A percentile compares a stretch with the other conserved stretches of the same genome.
Conservation (phyloP, 495 filamentous ascomycete species). For the Daldinia grandis region DNA sequence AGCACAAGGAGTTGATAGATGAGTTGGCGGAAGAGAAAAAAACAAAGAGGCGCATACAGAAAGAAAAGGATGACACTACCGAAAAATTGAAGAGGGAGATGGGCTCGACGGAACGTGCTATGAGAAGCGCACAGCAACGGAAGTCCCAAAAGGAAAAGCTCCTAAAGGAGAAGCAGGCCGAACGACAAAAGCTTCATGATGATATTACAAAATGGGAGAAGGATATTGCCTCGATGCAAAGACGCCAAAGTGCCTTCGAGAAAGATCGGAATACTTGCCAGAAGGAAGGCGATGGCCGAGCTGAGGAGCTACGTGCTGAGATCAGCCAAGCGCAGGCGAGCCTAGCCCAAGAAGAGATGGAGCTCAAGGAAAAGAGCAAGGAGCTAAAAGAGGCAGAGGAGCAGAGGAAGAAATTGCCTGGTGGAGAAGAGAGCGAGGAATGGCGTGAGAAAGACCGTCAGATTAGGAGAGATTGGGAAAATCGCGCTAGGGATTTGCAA, state of each 20-base stretch:
- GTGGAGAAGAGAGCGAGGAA: slow-evolving; percentile 63
- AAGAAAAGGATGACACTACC: slow-evolving; percentile 87
- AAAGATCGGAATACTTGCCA: slow-evolving; percentile 50
- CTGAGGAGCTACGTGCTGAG: slow-evolving; percentile 45
- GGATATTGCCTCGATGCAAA: slow-evolving; percentile 58
- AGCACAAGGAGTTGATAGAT: slow-evolving; percentile 72
- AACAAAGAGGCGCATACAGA: slow-evolving; percentile 74
- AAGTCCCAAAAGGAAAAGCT: slow-evolving; percentile 82
- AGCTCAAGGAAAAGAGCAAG: slow-evolving; percentile 60
- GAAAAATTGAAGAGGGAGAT: slow-evolving; percentile 83
- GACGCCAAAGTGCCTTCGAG: slow-evolving; percentile 52
- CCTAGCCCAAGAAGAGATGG: slow-evolving; percentile 48
- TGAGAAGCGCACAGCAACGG: slow-evolving; percentile 81
- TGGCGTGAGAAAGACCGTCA: slow-evolving; percentile 58
- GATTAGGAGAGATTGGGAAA: slow-evolving; percentile 56
- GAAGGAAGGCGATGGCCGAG: slow-evolving; percentile 42
- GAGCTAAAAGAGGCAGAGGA: slow-evolving; percentile 62
- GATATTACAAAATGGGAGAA: slow-evolving; percentile 65
- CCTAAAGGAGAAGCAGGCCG: slow-evolving; percentile 76
- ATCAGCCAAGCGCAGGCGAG: slow-evolving; percentile 44
- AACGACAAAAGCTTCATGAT: slow-evolving; percentile 64
- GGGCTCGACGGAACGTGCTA: slow-evolving; percentile 78
- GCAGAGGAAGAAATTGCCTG: slow-evolving; percentile 59
- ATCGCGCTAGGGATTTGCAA: slow-evolving; percentile 54
- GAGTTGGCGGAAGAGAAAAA: slow-evolving; percentile 77